Conservation (phyloP, 345 rosid species). For the Gossypium arboreum region DNA sequence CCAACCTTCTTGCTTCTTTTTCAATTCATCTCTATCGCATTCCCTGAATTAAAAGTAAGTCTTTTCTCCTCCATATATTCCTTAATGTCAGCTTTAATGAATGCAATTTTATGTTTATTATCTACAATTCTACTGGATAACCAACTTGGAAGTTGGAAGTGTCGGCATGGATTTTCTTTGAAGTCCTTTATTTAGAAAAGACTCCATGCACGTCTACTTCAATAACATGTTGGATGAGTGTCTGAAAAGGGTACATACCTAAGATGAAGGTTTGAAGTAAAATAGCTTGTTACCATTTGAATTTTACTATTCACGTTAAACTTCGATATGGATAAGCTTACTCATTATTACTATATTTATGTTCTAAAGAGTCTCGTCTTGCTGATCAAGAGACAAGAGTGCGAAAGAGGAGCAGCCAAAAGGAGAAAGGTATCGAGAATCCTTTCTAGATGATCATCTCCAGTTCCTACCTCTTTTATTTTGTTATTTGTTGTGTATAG, state of each 20-base stretch:
- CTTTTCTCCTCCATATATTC: neutral
- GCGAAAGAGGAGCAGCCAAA: constrained; percentile 35
- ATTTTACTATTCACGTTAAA: neutral
- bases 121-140: neutral
- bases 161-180: neutral
- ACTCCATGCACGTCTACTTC: neutral
- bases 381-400: constrained; percentile 36
- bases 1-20: too few species aligned
- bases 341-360: constrained; percentile 31
- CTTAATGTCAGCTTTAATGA: too few species aligned
- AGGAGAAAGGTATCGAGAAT: constrained; percentile 66
- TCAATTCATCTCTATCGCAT: too few species aligned
- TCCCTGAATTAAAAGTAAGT: constrained; percentile 48
- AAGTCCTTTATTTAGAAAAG: neutral
- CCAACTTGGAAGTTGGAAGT: neutral
- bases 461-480: constrained; percentile 7
- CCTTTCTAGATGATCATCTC: constrained; percentile 1
- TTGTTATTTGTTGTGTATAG: neutral
- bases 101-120: neutral
- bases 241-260: neutral
- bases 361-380: constrained; percentile 31
- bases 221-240: neutral
- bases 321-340: neutral
- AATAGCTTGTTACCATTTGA: neutral
- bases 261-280: neutral